phyloP scores from a whole-genome alignment of 495 filamentous ascomycete genomes.

The Lepidopterella palustris region DNA sequence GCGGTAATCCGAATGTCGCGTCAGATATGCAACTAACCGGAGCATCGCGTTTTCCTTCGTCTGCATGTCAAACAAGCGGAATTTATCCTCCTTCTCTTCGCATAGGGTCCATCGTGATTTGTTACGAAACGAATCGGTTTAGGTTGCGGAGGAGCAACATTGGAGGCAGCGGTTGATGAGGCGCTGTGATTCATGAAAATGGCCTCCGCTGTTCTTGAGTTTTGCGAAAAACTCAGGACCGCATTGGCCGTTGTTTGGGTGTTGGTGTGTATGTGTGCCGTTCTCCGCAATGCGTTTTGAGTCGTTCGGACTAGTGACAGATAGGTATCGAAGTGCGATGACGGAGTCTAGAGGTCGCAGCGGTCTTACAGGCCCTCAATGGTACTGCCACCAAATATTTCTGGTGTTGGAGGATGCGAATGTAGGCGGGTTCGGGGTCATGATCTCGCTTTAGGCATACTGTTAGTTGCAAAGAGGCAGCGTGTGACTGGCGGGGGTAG shows the following conservation, averaged over 20 bases:
- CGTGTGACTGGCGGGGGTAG: slow-evolving; percentile 1
- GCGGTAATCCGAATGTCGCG: background rate
- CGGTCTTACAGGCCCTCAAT: background rate
- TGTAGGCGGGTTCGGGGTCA: background rate
- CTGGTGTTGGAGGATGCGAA: background rate
- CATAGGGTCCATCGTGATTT: slow-evolving; percentile 29
- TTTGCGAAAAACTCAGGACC: slow-evolving; percentile 8
- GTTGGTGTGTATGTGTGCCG: background rate
- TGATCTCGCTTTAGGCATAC: background rate
- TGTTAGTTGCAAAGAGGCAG: background rate
- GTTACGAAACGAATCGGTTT: slow-evolving; percentile 29
- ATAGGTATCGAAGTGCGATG: background rate
- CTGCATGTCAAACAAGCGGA: slow-evolving; percentile 30
- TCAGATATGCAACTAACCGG: slow-evolving; percentile 39
- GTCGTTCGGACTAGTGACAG: background rate
- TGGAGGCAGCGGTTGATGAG: slow-evolving; percentile 16
- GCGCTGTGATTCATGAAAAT: slow-evolving; percentile 29
- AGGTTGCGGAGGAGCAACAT: slow-evolving; percentile 17
- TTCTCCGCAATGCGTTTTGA: too few species aligned
- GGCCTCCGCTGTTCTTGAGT: background rate
- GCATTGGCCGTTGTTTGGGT: slow-evolving; percentile 3
- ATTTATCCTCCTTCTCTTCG: slow-evolving; percentile 29
- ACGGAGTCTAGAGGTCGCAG: background rate
- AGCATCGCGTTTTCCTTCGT: slow-evolving; percentile 65
- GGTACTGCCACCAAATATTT: background rate